phyloP scores from a whole-genome alignment of 2,329 filamentous ascomycete genomes.

The Graphilbum fragrans region DNA sequence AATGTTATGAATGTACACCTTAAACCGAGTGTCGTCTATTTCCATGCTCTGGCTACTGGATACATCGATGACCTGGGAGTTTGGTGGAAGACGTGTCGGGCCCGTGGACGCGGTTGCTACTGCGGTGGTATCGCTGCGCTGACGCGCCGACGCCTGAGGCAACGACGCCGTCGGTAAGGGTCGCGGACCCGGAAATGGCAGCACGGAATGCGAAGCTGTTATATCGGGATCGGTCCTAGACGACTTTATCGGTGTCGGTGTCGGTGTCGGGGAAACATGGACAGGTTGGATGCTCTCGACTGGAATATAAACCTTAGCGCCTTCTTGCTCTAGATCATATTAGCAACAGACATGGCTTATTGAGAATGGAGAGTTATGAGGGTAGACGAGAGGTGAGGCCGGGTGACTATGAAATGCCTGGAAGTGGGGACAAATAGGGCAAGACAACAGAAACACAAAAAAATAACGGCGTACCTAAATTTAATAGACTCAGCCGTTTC shows the following conservation, averaged over 20 bases:
- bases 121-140: neutral
- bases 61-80: neutral
- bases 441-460: neutral
- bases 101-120: neutral
- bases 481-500: conserved; percentile 72
- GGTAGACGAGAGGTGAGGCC: too few species aligned
- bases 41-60: conserved; percentile 57
- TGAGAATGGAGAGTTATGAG: too few species aligned
- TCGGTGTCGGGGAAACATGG: conserved; percentile 8
- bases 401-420: too few species aligned
- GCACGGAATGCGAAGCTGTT: neutral
- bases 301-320: conserved; percentile 53
- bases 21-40: conserved; percentile 75
- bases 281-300: conserved; percentile 34
- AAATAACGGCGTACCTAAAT: conserved; percentile 48
- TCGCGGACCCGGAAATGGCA: neutral
- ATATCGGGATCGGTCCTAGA: neutral
- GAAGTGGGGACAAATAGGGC: conserved; percentile 1
- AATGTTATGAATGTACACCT: conserved; percentile 82
- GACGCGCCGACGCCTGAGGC: neutral
- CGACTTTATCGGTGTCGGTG: neutral
- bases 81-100: too few species aligned
- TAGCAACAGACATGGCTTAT: neutral
- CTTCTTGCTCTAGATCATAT: conserved; percentile 40
- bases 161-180: conserved; percentile 9